Base-by-base conservation (phyloP, 257 asterid genomes). In the Paulownia fortunei region DNA sequence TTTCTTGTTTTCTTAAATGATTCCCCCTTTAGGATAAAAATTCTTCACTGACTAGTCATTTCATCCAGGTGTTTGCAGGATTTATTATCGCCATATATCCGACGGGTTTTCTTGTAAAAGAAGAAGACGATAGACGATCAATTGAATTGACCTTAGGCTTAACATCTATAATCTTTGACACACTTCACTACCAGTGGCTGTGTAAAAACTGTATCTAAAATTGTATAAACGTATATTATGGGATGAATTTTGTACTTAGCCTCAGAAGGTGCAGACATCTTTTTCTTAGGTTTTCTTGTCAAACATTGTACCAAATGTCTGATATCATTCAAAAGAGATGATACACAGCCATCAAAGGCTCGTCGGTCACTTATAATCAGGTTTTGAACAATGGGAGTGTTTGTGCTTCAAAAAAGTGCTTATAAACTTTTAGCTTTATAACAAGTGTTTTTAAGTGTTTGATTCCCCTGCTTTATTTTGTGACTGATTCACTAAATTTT, bases 51-150 rank as follows among this genome's bases (percentile, higher is more conserved):
- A 67, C 6, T 27, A 49, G 67, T 60, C 46, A 30, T 42, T 54
- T 71, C n/a, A 4, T 80, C 73, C 87, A 92, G 97, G 97, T 92
- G 8, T 89, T 92, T 81, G 88, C 88, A 67, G 97, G 97, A 58
- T 90, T 92, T 80, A 77, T 88, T 10, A 55, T 88, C 1, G 97
- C 95, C 66, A 92, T 81, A 60, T 89, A 23, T 84, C 90, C 6
- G 91, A 89, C 69, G 84, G 82, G 76, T 78, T 78, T 66, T 72
- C 90, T 6, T 85, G 89, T 74, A 76, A 73, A 42, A 74, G 85
- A 68, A 81, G 83, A 79, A 75, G 89, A 80, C 79, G 54, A 85
- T 37, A 32, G 0, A 55, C 59, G 10, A 58, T 47, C 46, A 26
- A 55, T 49, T 60, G 63, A 34, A 46, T 13, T 13, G 62, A 63